phyloP scores from a whole-genome alignment of 768 basidiomycete genomes.

The Hygrophorus pudorinus region DNA sequence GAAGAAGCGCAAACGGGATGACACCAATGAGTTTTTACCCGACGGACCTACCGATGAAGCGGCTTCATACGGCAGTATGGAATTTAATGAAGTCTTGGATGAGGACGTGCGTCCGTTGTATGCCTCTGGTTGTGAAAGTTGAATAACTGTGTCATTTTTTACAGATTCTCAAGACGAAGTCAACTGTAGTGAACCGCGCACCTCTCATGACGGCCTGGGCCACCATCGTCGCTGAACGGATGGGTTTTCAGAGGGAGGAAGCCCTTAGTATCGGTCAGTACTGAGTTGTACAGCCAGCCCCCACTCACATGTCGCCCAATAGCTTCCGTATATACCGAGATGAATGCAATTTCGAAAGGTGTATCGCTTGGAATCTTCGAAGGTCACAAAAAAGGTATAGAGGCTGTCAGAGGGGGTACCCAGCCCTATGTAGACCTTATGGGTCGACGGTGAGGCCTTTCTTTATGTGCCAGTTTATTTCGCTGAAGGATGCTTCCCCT shows the following conservation, averaged over 20 bases:
- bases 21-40: constrained; percentile 52
- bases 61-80: constrained; percentile 41
- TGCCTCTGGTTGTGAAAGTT: not conserved
- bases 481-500: too few species aligned
- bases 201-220: constrained; percentile 96
- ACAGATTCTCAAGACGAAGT: constrained; percentile 52
- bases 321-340: constrained; percentile 91
- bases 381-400: constrained; percentile 41
- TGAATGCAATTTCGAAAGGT: constrained; percentile 84
- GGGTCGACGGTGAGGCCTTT: constrained; percentile 46
- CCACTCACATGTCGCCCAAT: not conserved
- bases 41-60: constrained; percentile 40
- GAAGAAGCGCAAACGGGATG: constrained; percentile 49
- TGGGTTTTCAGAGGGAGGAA: constrained; percentile 84
- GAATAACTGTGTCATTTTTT: constrained; percentile 3
- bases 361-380: constrained; percentile 73
- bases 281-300: not conserved
- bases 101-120: constrained; percentile 41
- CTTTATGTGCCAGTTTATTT: not conserved
- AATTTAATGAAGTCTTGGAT: constrained; percentile 65
- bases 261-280: constrained; percentile 78
- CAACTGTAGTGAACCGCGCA: constrained; percentile 75
- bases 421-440: constrained; percentile 86
- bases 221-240: constrained; percentile 69
- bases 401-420: constrained; percentile 43